These are phyloP conservation scores for Saccharum spontaneum DNA, from an alignment of 176 grass and related monocot genomes.

Conservation along the genomic window DNA sequence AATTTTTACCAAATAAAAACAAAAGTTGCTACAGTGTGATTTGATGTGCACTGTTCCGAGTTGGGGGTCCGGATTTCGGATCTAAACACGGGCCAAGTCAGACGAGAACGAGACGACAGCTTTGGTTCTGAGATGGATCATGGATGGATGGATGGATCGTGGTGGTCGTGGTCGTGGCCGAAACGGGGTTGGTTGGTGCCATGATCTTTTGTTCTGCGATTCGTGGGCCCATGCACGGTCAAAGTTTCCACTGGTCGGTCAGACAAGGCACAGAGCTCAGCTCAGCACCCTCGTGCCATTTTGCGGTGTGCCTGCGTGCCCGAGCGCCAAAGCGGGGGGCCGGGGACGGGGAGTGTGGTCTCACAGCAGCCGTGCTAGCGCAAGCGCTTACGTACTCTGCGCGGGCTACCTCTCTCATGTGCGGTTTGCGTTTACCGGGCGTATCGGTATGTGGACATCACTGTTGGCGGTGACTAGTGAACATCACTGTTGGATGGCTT, in stretches of 20 bases:
- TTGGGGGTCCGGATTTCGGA: too few relatives aligned
- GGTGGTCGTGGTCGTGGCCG: neutral
- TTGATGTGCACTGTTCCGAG: too few relatives aligned
- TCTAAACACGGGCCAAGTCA: conserved; percentile 14
- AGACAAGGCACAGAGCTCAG: neutral
- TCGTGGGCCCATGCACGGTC: neutral
- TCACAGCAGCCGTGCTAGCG: neutral
- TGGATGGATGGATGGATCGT: neutral
- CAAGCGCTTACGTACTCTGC: conserved; percentile 5
- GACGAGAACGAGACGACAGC: neutral
- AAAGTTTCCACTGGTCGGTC: neutral
- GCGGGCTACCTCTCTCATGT: neutral
- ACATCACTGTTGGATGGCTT: neutral
- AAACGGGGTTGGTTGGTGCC: neutral
- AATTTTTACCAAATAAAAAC: too few relatives aligned
- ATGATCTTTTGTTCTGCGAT: neutral
- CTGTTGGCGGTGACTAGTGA: neutral
- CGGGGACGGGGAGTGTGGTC: too few relatives aligned
- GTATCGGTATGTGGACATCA: neutral
- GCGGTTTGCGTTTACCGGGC: neutral
- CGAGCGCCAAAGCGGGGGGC: neutral
- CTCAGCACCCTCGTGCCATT: neutral
- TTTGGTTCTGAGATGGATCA: neutral
- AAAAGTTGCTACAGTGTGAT: too few relatives aligned
- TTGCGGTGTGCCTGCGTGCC: neutral